Evolutionary conservation across 2,329 filamentous ascomycete genomes (phyloP), one percentile per base, ranked within the genome.

Genomic region (Neonectria sp.): DNA sequence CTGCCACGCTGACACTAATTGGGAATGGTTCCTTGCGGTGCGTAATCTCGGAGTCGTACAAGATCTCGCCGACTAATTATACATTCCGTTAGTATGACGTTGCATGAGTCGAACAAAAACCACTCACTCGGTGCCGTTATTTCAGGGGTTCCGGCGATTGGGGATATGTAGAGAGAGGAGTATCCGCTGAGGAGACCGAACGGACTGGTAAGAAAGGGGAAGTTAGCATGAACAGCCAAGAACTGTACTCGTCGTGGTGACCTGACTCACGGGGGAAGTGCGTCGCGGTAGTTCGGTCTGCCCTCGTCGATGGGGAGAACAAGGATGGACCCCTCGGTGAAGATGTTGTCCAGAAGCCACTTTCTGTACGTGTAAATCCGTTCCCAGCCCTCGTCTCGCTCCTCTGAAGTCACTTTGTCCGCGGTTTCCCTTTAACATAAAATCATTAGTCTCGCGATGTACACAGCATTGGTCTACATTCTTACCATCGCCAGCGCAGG

Each of bases 121-220:
- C n/a, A 45, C 40, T 45, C 45, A 46, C 45, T 46, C 2, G 45
- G 45, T 25, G 45, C 45, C 9, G 45, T 46, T 24, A 46, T 21
- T 46, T 46, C 45, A 24, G 21, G 45, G 45, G 11, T 25, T 24
- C 45, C 45, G 11, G 45, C 45, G 45, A 46, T 46, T 24, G 45
- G 45, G 17, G 45, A 46, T 46, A 46, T 6, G 21, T 25, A 46
- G 11, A 46, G 45, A 25, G 45, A 25, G 1, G 21, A 46, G 45
- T 46, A 24, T 46, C 45, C 45, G 21, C 45, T 46, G 45, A 46
- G 45, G 21, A 46, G 45, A 46, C 45, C 45, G 11, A 46, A 46
- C 11, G 45, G 21, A 25, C 21, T 46, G 4, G 3, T 4, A 24
- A 21, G n/a, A 11, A 45, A 12, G n/a, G 9, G 24, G 11, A 25